Base-by-base conservation (phyloP, 768 basidiomycete genomes). In the Lentinula sp. region DNA sequence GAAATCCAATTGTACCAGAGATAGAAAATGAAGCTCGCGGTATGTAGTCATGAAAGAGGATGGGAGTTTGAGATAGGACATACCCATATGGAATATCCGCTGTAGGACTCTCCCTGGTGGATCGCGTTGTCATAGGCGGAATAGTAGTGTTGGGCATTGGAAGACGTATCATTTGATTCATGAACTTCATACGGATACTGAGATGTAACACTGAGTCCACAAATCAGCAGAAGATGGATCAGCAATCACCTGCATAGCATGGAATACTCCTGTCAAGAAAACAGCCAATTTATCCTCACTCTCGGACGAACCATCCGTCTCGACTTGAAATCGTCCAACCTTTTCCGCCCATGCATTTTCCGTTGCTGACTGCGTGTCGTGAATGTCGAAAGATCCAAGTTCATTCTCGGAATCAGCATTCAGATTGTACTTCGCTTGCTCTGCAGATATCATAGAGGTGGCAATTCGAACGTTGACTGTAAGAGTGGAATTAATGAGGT, bases 51-150 rank as follows among this genome's bases (percentile, higher is more conserved):
- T 60, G 3, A 61, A 62, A 35, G 16, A 31, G 40, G 32, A 43
- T 39, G 6, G 42, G 35, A 37, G 56, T 18, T 13, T 7, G 35
- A 28, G 8, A 43, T 35, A 7, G 7, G 16, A 23, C 79, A 6
- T 60, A 88, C 87, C 89, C 89, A 90, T 62, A 85, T 89, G 0
- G 89, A 90, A 68, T 92, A 92, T 0, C 89, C 90, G 0, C 85
- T 89, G 65, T 92, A 92, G 0, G 88, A 90, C n/a, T 75, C 73
- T 16, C 87, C 84, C 32, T 79, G 68, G 53, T 90, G 87, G 0
- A 92, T 71, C 5, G 71, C 62, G 56, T 88, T 83, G 59, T 89
- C 86, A 61, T 93, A 92, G 0, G 83, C 91, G 5, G 90, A 92
- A 70, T 88, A 93, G 70, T 93, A 92, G 11, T 43, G 59, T 0